Base-by-base conservation (phyloP, 306 rosid species). In the Prinsepia uniflora region DNA sequence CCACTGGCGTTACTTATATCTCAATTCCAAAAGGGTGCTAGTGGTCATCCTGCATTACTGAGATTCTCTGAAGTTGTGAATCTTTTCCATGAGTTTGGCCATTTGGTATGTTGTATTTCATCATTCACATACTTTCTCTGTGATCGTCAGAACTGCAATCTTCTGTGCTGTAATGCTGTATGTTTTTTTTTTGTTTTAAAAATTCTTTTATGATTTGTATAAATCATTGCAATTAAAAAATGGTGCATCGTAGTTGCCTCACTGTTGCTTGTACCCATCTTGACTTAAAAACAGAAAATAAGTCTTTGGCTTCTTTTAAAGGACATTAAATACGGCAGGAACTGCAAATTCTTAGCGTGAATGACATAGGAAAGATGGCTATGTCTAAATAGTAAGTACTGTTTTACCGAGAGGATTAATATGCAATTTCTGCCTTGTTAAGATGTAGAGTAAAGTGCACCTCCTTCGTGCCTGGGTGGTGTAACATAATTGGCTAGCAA, bases 1-100 rank as follows among this genome's bases (percentile, higher is more conserved):
- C 96, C 99, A 8, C 86, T 89, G 82, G 97, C 84, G 10, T 77
- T 94, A 77, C 74, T 94, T 72, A 76, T 94, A 63, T 82, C 90
- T 78, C 96, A 94, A 76, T 78, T 76, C 74, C 89, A 76, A 66
- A 94, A 87, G 80, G 96, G 83, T 69, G 81, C 61, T 63, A 73
- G 72, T 46, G 75, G 83, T 81, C 81, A 75, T 43, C 78, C 95
- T 79, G 91, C 84, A 77, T 82, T 94, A 75, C 81, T 94, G 78
- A 85, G 87, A 69, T 94, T 94, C 84, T 83, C 99, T 46, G 97
- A 94, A 85, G 95, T 94, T 82, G 95, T 89, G 74, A 78, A 87
- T 80, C 88, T 94, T 78, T 86, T 94, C 86, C 96, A 91, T 30
- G 97, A 94, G 87, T 86, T 94, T 78, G 99, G 99, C 79, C 99